Evolutionary conservation across 192 early-diverging fungal genomes (phyloP), one percentile per base, ranked within the genome.

Genomic region (Rhizoclosmatium globosum): DNA sequence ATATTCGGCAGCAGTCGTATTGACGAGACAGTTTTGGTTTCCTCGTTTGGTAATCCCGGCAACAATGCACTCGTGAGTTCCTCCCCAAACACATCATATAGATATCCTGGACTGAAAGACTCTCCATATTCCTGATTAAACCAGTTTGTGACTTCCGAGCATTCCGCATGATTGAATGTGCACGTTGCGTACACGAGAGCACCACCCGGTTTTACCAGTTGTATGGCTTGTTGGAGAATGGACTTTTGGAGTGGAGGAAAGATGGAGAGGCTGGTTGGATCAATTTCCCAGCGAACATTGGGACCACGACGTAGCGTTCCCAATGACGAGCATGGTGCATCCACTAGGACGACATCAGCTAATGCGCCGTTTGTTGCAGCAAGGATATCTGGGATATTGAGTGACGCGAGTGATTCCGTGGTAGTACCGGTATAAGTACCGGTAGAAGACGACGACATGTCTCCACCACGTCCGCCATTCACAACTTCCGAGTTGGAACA

Each of bases 261-360:
- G 46, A 77, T 43, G 2, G 7, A 11, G 46, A 77, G 76, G 23
- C 21, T 41, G 6, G 46, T 43, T 19, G 76, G 76, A 17, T 45
- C 23, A 15, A 77, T 77, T 50, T 77, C 76, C 76, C 76, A 77
- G 11, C 76, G 64, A 47, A 77, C 76, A 41, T 77, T 77, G 7
- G 76, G 76, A 4, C 76, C 76, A 4, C 76, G 64, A 31, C 76
- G 76, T 21, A 77, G 76, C 23, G 76, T 77, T 39, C 76, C 76
- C 23, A 77, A 47, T 4, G 76, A 77, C 7, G 76, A 77, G 38
- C 76, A 77, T 4, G 76, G 76, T 15, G 76, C 76, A 56, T 77
- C 76, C 21, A 77, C 76, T 4, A 77, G 76, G 19, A 77, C 76
- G 3, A 77, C 19, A n/a, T 77, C 76, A 4, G 76, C 76, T 6